phyloP scores from a whole-genome alignment of 2,329 filamentous ascomycete genomes.

The Epichloe brachyelytri region DNA sequence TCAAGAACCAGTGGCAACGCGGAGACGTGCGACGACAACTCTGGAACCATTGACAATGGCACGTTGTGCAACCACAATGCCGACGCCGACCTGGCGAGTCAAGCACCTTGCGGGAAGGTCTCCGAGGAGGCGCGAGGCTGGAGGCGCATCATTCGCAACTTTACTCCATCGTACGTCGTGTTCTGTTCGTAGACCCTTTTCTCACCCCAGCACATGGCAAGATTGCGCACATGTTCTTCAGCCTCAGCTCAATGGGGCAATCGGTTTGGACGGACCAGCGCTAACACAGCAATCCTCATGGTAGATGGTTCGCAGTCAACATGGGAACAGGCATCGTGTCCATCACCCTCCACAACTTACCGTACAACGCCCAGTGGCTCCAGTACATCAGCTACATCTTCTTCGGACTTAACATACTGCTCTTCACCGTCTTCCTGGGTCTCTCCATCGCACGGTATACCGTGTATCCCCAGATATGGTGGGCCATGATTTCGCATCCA shows the following conservation, averaged over 20 bases:
- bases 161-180: constrained; percentile 37
- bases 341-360: constrained; percentile 47
- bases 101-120: constrained; percentile 15
- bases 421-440: constrained; percentile 42
- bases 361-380: constrained; percentile 45
- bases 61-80: background rate
- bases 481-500: constrained; percentile 52
- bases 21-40: background rate
- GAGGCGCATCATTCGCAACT: constrained; percentile 36
- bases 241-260: too few species aligned
- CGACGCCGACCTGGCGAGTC: background rate
- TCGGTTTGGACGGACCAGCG: background rate
- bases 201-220: background rate
- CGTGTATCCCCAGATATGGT: constrained; percentile 53
- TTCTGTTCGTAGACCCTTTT: background rate
- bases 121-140: constrained; percentile 23
- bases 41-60: background rate
- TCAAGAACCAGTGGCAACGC: background rate
- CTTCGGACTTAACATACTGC: constrained; percentile 44
- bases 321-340: constrained; percentile 60
- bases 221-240: too few species aligned
- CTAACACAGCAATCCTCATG: background rate
- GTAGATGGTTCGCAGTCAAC: constrained; percentile 43
- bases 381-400: constrained; percentile 46
- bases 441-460: constrained; percentile 48